Base-by-base conservation (phyloP, 2,329 filamentous ascomycete genomes). In the Domatiomyces catenatus region DNA sequence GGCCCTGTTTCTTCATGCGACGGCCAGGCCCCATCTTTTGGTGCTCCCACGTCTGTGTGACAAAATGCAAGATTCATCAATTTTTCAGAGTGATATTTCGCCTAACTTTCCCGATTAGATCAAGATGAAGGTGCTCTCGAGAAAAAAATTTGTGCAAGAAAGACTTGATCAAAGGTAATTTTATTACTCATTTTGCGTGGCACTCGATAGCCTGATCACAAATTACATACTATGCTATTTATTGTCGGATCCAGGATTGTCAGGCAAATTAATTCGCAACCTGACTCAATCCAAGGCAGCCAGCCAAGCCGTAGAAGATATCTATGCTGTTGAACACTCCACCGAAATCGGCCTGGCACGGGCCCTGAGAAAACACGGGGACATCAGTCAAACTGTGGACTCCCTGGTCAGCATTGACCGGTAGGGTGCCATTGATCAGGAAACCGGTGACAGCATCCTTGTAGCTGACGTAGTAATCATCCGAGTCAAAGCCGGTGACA, bases 1-100 rank as follows among this genome's bases (percentile, higher is more conserved):
- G 75, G 50, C 88, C 90, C 77, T 96, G 92, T 71, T 95, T 95
- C 68, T 89, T 86, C 83, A 95, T 93, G 62, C 89, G 86, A 66
- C 88, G 84, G 67, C 88, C 86, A 55, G 81, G 79, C 73, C 87
- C 89, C 89, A 94, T 94, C 8, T 45, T 45, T 45, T 45, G 43
- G 7, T 26, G n/a, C 22, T 45, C 1, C 10, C 10, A 39, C 32
- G 32, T 39, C 32, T 39, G 12, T 15, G 10, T 39, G 32, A 15
- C 12, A 15, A 15, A 5, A 15, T 39, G 32, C 10, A 39, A 15
- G 32, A 39, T 15, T 2, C 8, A 39, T 39, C 10, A 15, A 39
- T 39, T 39, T 39, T 39, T 15, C 5, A 39, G 22, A 24, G 22
- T 24, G 22, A 24, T 12, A 5, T 39, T 39, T 39, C 32, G 32